phyloP scores from a whole-genome alignment of 2,329 filamentous ascomycete genomes.

The Stagonosporopsis tanaceti region DNA sequence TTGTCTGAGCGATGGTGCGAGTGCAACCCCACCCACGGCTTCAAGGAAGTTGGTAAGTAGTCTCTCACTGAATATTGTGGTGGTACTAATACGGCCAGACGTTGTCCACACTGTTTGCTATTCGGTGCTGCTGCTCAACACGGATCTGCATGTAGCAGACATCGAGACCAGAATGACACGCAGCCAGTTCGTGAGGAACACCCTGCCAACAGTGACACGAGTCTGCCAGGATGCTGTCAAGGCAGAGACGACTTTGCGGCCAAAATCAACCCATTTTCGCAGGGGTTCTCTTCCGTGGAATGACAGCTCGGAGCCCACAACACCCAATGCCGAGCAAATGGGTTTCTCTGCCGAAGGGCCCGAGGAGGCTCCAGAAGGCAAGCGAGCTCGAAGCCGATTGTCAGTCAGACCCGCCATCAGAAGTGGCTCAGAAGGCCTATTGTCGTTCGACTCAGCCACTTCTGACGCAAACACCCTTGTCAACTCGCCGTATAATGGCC shows the following conservation, averaged over 20 bases:
- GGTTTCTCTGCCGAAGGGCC: constrained; percentile 37
- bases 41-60: constrained; percentile 80
- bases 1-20: constrained; percentile 92
- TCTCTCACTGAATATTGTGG: background rate
- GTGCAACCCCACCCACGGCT: constrained; percentile 91
- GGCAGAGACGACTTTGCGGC: constrained; percentile 46
- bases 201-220: constrained; percentile 85
- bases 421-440: constrained; percentile 46
- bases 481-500: constrained; percentile 76
- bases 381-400: constrained; percentile 50
- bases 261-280: constrained; percentile 44
- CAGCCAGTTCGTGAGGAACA: constrained; percentile 94
- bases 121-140: constrained; percentile 93
- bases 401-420: constrained; percentile 52
- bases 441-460: constrained; percentile 46
- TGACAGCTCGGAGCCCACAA: constrained; percentile 46
- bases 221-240: constrained; percentile 73
- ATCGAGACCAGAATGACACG: constrained; percentile 97
- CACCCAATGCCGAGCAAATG: constrained; percentile 39
- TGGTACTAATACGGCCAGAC: constrained; percentile 63
- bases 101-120: constrained; percentile 98
- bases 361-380: constrained; percentile 48
- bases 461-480: constrained; percentile 78
- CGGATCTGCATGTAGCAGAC: constrained; percentile 92
- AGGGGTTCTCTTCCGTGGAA: constrained; percentile 48